These are phyloP conservation scores for Arthrobotrys sphaeroides DNA, from an alignment of 2,329 filamentous ascomycete species.

Conservation along the genomic window DNA sequence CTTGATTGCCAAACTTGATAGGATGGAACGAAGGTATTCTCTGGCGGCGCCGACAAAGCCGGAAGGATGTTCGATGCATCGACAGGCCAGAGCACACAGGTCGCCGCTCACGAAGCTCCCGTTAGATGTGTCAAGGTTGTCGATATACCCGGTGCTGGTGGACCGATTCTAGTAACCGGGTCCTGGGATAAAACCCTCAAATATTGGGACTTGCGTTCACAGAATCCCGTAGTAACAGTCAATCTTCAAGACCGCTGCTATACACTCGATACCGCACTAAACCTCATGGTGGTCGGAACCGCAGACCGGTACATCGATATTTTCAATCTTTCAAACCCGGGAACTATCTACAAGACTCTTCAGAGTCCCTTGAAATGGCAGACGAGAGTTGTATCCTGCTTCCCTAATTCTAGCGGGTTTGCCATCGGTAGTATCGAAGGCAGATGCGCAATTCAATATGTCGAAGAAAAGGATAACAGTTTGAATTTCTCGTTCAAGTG, in stretches of 20 bases:
- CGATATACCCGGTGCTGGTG: slow-evolving; percentile 72
- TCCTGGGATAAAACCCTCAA: slow-evolving; percentile 91
- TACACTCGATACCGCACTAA: slow-evolving; percentile 87
- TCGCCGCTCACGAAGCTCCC: slow-evolving; percentile 85
- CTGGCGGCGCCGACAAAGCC: slow-evolving; percentile 88
- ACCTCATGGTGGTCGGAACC: slow-evolving; percentile 88
- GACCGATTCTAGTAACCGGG: slow-evolving; percentile 87
- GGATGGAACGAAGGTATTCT: slow-evolving; percentile 90
- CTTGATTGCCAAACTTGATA: slow-evolving; percentile 60
- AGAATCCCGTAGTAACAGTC: slow-evolving; percentile 72
- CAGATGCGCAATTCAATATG: slow-evolving; percentile 96
- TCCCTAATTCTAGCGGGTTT: slow-evolving; percentile 88
- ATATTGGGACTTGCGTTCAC: slow-evolving; percentile 82
- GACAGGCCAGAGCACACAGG: slow-evolving; percentile 73
- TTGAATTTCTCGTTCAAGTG: slow-evolving; percentile 98
- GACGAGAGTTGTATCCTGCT: slow-evolving; percentile 93
- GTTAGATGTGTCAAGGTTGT: slow-evolving; percentile 83
- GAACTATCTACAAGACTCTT: slow-evolving; percentile 93
- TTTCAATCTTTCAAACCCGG: slow-evolving; percentile 86
- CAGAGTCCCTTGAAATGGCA: slow-evolving; percentile 98
- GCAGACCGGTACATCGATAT: slow-evolving; percentile 97
- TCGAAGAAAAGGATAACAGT: slow-evolving; percentile 91
- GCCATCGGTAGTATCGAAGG: slow-evolving; percentile 97
- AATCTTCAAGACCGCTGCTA: slow-evolving; percentile 82
- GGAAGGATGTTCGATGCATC: slow-evolving; percentile 86